Conservation (phyloP, 805 yeast genomes). For the Millerozyma miso region DNA sequence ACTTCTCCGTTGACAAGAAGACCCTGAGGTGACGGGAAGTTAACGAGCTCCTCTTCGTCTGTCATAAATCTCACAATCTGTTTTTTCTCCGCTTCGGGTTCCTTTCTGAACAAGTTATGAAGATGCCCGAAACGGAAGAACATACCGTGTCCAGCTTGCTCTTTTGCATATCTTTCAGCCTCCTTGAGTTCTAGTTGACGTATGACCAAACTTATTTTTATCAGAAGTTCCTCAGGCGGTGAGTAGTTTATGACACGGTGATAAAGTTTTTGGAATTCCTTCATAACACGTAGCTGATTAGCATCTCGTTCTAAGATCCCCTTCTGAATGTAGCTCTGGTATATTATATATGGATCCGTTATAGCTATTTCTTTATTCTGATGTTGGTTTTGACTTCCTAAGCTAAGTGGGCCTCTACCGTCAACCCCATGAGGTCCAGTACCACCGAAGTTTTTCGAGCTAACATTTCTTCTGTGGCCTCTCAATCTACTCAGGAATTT, state of each 20-base stretch:
- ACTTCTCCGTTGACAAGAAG: constrained; percentile 60
- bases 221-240: constrained; percentile 47
- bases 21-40: constrained; percentile 61
- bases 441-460: neutral
- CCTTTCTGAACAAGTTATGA: constrained; percentile 24
- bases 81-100: constrained; percentile 24
- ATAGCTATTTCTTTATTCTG: constrained; percentile 27
- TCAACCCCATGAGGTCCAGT: constrained; percentile 38
- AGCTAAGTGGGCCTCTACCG: constrained; percentile 26
- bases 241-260: constrained; percentile 53
- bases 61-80: constrained; percentile 48
- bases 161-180: constrained; percentile 17
- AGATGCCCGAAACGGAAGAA: constrained; percentile 14
- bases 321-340: constrained; percentile 47
- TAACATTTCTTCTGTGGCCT: neutral
- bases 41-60: constrained; percentile 56
- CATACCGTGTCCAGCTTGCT: constrained; percentile 9
- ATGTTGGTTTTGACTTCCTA: neutral
- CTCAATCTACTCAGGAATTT: neutral
- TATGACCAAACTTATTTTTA: constrained; percentile 39
- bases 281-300: constrained; percentile 58
- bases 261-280: constrained; percentile 59
- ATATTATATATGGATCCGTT: constrained; percentile 62
- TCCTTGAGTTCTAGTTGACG: constrained; percentile 30
- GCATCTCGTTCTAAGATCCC: constrained; percentile 54